Evolutionary conservation across 805 yeast genomes (phyloP).

Genomic region (Zygosaccharomyces kombuchaensis): DNA sequence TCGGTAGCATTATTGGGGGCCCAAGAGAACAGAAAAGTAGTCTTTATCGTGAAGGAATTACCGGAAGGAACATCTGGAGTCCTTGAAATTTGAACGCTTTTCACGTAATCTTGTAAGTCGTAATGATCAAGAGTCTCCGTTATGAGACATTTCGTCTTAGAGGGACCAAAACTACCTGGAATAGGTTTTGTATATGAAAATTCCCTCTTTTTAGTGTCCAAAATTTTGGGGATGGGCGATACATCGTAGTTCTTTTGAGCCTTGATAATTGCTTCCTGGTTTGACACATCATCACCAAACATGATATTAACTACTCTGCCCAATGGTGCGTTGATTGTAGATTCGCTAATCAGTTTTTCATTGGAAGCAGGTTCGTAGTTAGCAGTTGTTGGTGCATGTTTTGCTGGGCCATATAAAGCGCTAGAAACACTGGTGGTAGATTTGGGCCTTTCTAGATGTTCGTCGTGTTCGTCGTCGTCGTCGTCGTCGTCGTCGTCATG

Average conservation of each 20-base stretch:
- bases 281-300: conserved; percentile 55
- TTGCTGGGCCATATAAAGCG: conserved; percentile 36
- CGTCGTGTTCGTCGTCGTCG: conserved; percentile 15
- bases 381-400: conserved; percentile 47
- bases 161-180: conserved; percentile 68
- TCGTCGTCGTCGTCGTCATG: conserved; percentile 33
- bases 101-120: conserved; percentile 46
- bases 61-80: conserved; percentile 88
- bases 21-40: conserved; percentile 60
- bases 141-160: conserved; percentile 63
- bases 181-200: conserved; percentile 63
- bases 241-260: conserved; percentile 64
- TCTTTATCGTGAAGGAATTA: conserved; percentile 55
- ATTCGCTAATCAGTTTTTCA: conserved; percentile 56
- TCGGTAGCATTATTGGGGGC: conserved; percentile 51
- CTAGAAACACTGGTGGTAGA: conserved; percentile 1
- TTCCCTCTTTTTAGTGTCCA: conserved; percentile 39
- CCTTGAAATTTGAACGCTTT: conserved; percentile 52
- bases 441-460: conserved; percentile 3
- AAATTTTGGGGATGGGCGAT: conserved; percentile 42
- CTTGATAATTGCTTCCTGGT: conserved; percentile 43
- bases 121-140: conserved; percentile 52
- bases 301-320: conserved; percentile 56
- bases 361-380: conserved; percentile 42
- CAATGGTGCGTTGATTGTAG: conserved; percentile 54